Percentiles rank a stretch among this genome's conserved stretches.
These are phyloP conservation scores for Starmerella vitae DNA, from an alignment of 805 yeast genomes.

Conservation along the genomic window DNA sequence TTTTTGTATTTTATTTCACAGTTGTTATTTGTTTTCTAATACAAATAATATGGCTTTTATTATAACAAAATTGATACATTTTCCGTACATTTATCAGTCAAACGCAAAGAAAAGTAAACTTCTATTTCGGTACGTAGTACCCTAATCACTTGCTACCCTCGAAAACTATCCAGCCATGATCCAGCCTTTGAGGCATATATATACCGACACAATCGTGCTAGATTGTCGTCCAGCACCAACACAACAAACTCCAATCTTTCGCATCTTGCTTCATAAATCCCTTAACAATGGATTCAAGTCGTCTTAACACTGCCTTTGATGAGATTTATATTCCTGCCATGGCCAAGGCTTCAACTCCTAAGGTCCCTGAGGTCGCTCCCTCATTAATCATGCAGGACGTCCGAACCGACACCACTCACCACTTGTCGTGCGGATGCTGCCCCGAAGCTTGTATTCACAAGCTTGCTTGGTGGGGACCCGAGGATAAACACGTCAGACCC, in stretches of 20 bases:
- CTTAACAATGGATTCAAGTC: conserved; percentile 33
- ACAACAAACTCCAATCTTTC: not conserved
- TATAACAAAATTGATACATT: conserved; percentile 8
- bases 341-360: conserved; percentile 16
- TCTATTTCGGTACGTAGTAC: not conserved
- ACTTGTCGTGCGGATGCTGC: conserved; percentile 32
- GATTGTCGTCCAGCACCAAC: not conserved
- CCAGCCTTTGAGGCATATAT: conserved; percentile 2
- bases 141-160: not conserved
- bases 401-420: conserved; percentile 38
- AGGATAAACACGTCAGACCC: conserved; percentile 19
- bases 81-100: not conserved
- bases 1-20: too few relatives aligned
- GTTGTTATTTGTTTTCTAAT: too few relatives aligned
- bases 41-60: conserved; percentile 5
- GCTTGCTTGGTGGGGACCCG: conserved; percentile 29
- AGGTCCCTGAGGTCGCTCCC: conserved; percentile 42
- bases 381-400: conserved; percentile 45
- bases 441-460: conserved; percentile 31
- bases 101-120: not conserved
- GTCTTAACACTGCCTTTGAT: conserved; percentile 30
- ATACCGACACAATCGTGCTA: not conserved
- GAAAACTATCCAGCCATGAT: conserved; percentile 11
- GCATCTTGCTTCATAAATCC: not conserved
- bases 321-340: conserved; percentile 38